phyloP scores from a whole-genome alignment of 331 rosid genomes.

The Erythrophleum ivorense region DNA sequence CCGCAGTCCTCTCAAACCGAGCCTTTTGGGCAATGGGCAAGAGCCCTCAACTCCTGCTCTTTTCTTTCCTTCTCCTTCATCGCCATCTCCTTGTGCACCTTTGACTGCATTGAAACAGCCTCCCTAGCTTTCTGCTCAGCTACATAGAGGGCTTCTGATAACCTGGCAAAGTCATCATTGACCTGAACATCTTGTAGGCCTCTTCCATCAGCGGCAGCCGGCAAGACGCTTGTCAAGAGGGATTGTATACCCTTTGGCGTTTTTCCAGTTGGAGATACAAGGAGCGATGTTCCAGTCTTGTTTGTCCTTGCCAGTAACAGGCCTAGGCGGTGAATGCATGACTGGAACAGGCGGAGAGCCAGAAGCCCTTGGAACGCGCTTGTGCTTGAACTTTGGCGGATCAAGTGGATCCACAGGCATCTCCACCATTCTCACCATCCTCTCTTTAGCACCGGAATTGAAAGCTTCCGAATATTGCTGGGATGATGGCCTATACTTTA shows the following conservation, averaged over 20 bases:
- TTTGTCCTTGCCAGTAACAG: constrained; percentile 82
- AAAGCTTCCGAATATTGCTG: constrained; percentile 79
- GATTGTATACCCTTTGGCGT: constrained; percentile 81
- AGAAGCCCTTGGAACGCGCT: constrained; percentile 81
- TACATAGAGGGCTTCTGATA: constrained; percentile 73
- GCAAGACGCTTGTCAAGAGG: constrained; percentile 89
- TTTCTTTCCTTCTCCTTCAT: constrained; percentile 83
- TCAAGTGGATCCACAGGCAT: constrained; percentile 90
- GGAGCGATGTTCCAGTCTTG: constrained; percentile 96
- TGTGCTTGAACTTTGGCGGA: constrained; percentile 88
- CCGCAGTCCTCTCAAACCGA: constrained; percentile 66
- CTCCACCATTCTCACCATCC: constrained; percentile 82
- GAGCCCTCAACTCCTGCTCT: constrained; percentile 71
- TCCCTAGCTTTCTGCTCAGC: constrained; percentile 92
- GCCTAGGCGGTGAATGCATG: constrained; percentile 87
- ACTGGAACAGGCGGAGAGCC: constrained; percentile 90
- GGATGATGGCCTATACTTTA: constrained; percentile 83
- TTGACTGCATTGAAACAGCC: constrained; percentile 78
- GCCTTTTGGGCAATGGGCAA: constrained; percentile 88
- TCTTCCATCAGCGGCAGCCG: constrained; percentile 82
- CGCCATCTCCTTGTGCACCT: constrained; percentile 77
- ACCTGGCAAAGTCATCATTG: constrained; percentile 78
- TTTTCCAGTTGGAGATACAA: constrained; percentile 89
- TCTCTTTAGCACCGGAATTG: constrained; percentile 83
- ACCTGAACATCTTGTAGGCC: constrained; percentile 89